Conservation (phyloP, 768 basidiomycete genomes). For the Trichaptum fuscoviolaceum region DNA sequence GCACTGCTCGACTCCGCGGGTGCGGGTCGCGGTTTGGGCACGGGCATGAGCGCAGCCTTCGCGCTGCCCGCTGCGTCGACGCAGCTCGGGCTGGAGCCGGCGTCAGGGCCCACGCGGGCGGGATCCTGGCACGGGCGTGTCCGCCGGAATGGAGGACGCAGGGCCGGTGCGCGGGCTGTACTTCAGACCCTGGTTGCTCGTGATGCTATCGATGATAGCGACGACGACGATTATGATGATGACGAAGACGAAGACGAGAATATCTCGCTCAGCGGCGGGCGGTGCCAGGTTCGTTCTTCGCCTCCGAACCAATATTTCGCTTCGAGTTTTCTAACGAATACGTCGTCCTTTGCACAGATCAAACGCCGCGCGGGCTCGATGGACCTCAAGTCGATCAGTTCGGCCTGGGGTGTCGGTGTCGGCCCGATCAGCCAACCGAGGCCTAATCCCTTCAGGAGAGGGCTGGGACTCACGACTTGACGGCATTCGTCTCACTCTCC, state of each 20-base stretch:
- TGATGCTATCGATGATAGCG: neutral
- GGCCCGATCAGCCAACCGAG: neutral
- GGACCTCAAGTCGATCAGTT: neutral
- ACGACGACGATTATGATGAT: neutral
- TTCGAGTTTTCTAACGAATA: neutral
- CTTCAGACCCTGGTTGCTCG: neutral
- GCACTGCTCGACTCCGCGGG: neutral
- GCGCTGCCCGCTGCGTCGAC: neutral
- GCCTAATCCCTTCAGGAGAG: neutral
- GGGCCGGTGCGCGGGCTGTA: neutral
- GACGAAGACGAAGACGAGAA: neutral
- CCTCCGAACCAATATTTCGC: neutral
- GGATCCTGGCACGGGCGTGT: neutral
- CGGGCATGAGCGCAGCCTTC: neutral
- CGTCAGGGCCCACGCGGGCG: too few relatives aligned
- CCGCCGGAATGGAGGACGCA: neutral
- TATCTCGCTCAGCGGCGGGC: neutral
- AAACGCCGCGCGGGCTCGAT: neutral
- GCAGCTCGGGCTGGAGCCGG: neutral
- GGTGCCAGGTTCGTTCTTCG: neutral
- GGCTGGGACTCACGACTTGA: neutral
- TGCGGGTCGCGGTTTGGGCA: neutral
- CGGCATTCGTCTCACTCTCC: neutral
- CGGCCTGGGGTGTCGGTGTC: neutral
- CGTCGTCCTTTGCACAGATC: neutral